Base-by-base conservation (phyloP, 352 stramenopile species). In the Pilasporangium apinafurcum region DNA sequence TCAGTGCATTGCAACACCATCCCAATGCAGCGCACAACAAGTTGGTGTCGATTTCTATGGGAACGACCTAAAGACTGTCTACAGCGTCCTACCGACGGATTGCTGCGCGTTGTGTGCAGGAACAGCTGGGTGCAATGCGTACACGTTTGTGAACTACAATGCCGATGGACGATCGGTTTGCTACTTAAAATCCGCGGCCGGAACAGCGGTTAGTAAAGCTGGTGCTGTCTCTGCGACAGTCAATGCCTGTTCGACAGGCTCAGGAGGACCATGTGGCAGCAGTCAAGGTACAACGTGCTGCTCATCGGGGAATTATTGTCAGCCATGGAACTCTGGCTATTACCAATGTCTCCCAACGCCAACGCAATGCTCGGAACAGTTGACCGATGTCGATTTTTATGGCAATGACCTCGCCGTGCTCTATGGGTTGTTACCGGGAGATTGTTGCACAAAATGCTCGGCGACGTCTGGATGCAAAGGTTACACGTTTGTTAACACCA, bases 121-220 rank as follows among this genome's bases (percentile, higher is more conserved):
- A 26, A 51, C 44, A 3, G 44, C 35, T 8, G 44, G 44, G 26
- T 68, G 58, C 36, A 48, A 48, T 31, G 58, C 53, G 1, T 67
- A 67, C 58, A 64, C 58, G 35, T 68, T 53, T 18, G 40, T 63
- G 18, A 68, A 65, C 55, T 49, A 49, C 21, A 49, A 49, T 33
- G 37, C 18, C 20, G 35, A 53, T 26, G 28, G 28, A 4, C 16
- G 27, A 4, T 26, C 45, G 0, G 45, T 37, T 10, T 46, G 45
- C 45, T 53, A 53, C 36, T 26, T 10, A 39, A 39, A 21, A 24
- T 22, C 14, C 5, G 36, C 18, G n/a, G n/a, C n/a, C n/a, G n/a
- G n/a, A n/a, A n/a, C n/a, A n/a, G n/a, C n/a, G n/a, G n/a, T n/a
- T n/a, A n/a, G n/a, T n/a, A n/a, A n/a, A n/a, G n/a, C n/a, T n/a